These are phyloP conservation scores for Pichia ethanolica DNA, from an alignment of 805 yeast genomes.

Conservation along the genomic window DNA sequence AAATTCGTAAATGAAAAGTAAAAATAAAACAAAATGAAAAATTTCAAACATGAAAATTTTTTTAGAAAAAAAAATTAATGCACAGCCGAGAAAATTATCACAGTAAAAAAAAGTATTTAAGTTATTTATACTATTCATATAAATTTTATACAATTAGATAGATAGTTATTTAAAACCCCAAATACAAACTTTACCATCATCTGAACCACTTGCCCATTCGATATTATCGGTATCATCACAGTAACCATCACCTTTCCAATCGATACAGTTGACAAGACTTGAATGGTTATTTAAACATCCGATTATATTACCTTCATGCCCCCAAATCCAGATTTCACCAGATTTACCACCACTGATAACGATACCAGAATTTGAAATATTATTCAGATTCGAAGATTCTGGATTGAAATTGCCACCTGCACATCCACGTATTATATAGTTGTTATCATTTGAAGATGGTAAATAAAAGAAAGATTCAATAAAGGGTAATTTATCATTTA, in stretches of 20 bases:
- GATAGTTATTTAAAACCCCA: constrained; percentile 4
- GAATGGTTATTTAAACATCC: constrained; percentile 9
- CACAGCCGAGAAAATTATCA: background rate
- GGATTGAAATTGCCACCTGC: constrained; percentile 10
- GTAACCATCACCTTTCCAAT: constrained; percentile 10
- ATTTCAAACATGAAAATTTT: too few relatives aligned
- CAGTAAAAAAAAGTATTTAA: too few relatives aligned
- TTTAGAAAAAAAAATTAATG: background rate
- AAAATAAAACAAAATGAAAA: too few relatives aligned
- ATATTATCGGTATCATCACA: background rate
- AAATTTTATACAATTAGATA: too few relatives aligned
- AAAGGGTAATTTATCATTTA: constrained; percentile 6
- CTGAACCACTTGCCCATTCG: constrained; percentile 15
- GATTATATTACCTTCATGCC: constrained; percentile 10
- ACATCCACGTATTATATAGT: constrained; percentile 13
- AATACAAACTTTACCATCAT: constrained; percentile 11
- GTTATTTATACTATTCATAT: too few relatives aligned
- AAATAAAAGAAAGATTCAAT: constrained; percentile 11
- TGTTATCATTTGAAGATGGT: constrained; percentile 8
- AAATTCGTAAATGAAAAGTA: too few relatives aligned
- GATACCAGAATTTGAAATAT: constrained; percentile 3
- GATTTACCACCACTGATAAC: constrained; percentile 11
- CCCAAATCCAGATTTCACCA: constrained; percentile 15
- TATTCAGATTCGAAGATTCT: too few relatives aligned
- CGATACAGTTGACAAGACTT: constrained; percentile 10